Conservation (phyloP, 192 early-diverging fungal genomes). For the Backusella circina region DNA sequence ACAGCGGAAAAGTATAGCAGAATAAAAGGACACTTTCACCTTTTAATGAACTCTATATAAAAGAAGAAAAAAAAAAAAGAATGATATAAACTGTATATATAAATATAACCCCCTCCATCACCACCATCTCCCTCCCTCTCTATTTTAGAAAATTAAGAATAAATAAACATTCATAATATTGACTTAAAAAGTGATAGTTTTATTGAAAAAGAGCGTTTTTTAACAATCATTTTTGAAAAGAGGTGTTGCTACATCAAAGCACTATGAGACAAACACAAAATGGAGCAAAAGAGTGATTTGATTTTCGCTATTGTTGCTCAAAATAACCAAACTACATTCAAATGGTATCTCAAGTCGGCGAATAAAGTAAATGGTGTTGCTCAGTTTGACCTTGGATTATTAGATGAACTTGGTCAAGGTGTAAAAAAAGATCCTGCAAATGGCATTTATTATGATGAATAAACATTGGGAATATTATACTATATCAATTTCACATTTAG, state of each 20-base stretch:
- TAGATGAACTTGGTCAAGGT: no score
- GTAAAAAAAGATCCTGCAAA: no score
- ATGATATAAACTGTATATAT: not conserved
- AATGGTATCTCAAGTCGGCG: not conserved
- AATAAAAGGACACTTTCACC: not conserved
- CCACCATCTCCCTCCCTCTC: not conserved
- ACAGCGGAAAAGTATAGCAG: constrained; percentile 3
- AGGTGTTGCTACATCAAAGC: no score
- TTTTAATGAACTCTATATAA: not conserved
- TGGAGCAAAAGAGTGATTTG: not conserved
- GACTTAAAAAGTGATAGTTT: no score
- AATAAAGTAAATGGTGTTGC: no score
- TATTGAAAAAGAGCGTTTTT: no score
- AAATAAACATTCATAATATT: not conserved
- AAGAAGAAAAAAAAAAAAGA: not conserved
- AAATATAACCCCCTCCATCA: not conserved
- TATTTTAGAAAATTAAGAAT: not conserved
- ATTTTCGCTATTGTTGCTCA: no score
- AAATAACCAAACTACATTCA: not conserved
- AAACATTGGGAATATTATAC: no score
- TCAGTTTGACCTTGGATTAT: no score
- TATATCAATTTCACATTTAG: no score
- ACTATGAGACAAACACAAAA: not conserved
- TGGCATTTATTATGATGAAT: no score
- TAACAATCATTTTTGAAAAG: no score